Evolutionary conservation across 2,329 filamentous ascomycete species (phyloP).

Genomic region (Blastomyces gilchristii): DNA sequence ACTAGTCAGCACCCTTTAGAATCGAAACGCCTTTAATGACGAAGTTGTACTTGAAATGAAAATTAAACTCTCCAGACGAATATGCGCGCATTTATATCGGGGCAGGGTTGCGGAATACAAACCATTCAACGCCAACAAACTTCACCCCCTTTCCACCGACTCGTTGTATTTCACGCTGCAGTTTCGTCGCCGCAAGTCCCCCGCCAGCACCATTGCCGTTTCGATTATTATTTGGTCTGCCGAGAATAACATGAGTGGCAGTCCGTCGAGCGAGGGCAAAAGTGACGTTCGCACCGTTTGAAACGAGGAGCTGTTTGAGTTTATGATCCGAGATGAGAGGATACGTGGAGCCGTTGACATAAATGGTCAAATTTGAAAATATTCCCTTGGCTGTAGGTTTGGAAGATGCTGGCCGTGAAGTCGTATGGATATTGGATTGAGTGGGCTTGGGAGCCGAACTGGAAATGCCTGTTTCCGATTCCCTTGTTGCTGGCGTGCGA

Average conservation of each 20-base stretch:
- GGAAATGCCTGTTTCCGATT: neutral
- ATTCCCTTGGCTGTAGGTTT: conserved; percentile 31
- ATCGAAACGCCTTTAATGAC: neutral
- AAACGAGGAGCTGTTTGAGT: conserved; percentile 65
- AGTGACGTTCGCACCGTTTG: conserved; percentile 63
- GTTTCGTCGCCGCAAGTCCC: conserved; percentile 64
- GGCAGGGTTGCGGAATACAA: conserved; percentile 21
- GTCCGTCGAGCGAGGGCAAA: conserved; percentile 59
- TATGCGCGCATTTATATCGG: neutral
- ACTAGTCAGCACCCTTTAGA: conserved; percentile 14
- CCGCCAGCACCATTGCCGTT: conserved; percentile 50
- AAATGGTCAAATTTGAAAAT: conserved; percentile 63
- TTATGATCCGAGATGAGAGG: conserved; percentile 76
- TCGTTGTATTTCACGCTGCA: conserved; percentile 66
- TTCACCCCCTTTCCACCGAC: conserved; percentile 60
- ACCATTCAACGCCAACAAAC: conserved; percentile 76
- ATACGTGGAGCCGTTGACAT: conserved; percentile 78
- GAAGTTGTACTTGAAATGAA: neutral
- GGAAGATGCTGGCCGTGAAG: conserved; percentile 20
- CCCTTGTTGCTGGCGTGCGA: neutral
- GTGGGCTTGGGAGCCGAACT: conserved; percentile 2
- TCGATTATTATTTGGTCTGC: conserved; percentile 40
- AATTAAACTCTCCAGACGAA: conserved; percentile 9
- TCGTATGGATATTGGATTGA: neutral
- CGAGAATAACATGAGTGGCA: conserved; percentile 81